phyloP scores from a whole-genome alignment of 306 rosid genomes.

The Dalbergia oliveri region DNA sequence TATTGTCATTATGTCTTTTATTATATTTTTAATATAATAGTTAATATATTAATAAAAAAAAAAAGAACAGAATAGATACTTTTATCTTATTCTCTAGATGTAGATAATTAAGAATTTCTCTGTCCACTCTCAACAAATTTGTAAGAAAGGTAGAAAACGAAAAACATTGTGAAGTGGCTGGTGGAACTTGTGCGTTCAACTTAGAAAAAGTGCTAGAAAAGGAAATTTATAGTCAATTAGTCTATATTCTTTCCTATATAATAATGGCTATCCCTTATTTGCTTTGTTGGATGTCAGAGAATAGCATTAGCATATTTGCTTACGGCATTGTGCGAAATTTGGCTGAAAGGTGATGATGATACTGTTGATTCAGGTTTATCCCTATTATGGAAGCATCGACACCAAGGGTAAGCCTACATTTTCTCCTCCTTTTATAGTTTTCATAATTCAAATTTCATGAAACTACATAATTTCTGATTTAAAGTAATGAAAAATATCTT shows the following conservation, averaged over 20 bases:
- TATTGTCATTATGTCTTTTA: too few relatives aligned
- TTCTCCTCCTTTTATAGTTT: neutral
- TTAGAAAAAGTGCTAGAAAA: too few relatives aligned
- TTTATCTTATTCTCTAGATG: too few relatives aligned
- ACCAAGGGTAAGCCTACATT: slow-evolving; percentile 72
- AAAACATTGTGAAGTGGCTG: too few relatives aligned
- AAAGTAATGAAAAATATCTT: neutral
- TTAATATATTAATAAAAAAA: too few relatives aligned
- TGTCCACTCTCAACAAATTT: too few relatives aligned
- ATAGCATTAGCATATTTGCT: slow-evolving; percentile 83
- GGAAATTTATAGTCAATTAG: neutral
- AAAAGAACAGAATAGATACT: too few relatives aligned
- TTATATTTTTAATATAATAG: too few relatives aligned
- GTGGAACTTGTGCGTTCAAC: neutral
- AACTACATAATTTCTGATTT: neutral
- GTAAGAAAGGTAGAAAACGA: too few relatives aligned
- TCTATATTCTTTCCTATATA: slow-evolving; percentile 15
- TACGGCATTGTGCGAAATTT: slow-evolving; percentile 89
- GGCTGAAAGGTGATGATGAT: slow-evolving; percentile 73
- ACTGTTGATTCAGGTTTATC: slow-evolving; percentile 68
- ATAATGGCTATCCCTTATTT: neutral
- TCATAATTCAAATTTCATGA: slow-evolving; percentile 1
- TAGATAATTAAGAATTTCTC: too few relatives aligned
- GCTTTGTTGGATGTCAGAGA: slow-evolving; percentile 62
- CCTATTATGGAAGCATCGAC: slow-evolving; percentile 68